phyloP scores from a whole-genome alignment of 2,329 filamentous ascomycete genomes.

The Trichoderma guizhouense region DNA sequence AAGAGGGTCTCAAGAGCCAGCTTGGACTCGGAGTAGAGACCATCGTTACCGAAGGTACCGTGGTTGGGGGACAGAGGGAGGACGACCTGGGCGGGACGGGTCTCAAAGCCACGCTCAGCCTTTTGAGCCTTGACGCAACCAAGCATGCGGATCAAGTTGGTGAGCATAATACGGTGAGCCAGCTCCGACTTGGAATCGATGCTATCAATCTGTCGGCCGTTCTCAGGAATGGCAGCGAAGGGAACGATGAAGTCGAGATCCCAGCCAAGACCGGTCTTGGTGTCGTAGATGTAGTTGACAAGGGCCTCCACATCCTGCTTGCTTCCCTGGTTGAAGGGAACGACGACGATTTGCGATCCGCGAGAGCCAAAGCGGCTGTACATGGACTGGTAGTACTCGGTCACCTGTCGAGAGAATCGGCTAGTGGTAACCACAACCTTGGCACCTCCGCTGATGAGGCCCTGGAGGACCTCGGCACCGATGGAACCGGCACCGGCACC shows the following conservation, averaged over 20 bases:
- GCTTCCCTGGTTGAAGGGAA: slow-evolving; percentile 98
- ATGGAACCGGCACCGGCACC: slow-evolving; percentile 97
- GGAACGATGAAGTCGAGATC: slow-evolving; percentile 95
- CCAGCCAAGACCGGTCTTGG: slow-evolving; percentile 96
- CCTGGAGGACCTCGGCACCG: slow-evolving; percentile 92
- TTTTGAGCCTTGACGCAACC: slow-evolving; percentile 91
- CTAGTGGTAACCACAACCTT: slow-evolving; percentile 97
- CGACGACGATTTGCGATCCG: slow-evolving; percentile 94
- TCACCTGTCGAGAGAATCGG: slow-evolving; percentile 93
- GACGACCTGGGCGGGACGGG: slow-evolving; percentile 92
- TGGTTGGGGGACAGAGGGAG: slow-evolving; percentile 96
- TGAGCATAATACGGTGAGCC: slow-evolving; percentile 98
- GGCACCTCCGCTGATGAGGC: slow-evolving; percentile 91
- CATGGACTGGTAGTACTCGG: slow-evolving; percentile 99
- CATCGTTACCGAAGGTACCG: slow-evolving; percentile 96
- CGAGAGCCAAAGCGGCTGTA: slow-evolving; percentile 91
- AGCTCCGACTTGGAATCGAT: slow-evolving; percentile 98
- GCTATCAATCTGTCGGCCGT: slow-evolving; percentile 92
- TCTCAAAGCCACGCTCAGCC: slow-evolving; percentile 82
- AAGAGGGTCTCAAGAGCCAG: slow-evolving; percentile 95
- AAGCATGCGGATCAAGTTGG: slow-evolving; percentile 88
- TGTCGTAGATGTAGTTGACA: slow-evolving; percentile 92
- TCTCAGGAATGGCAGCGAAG: slow-evolving; percentile 96
- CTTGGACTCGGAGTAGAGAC: slow-evolving; percentile 97
- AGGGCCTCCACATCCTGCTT: slow-evolving; percentile 96